Conservation (phyloP, 176 grass and related monocot species). For the Melocanna baccifera region DNA sequence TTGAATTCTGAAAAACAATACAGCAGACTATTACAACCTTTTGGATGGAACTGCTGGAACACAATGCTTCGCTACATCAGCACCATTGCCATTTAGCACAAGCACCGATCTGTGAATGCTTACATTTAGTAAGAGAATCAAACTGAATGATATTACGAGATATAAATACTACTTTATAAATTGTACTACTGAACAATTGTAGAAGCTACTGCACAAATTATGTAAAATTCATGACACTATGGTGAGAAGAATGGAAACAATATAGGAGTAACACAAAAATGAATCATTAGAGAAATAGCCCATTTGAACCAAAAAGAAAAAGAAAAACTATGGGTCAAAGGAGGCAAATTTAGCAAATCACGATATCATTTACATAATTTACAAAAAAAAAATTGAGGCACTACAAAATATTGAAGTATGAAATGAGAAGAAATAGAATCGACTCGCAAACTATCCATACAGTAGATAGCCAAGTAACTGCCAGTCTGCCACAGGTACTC, state of each 20-base stretch:
- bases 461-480: slow-evolving; percentile 1
- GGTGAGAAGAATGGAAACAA: neutral
- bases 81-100: slow-evolving; percentile 78
- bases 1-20: slow-evolving; percentile 8
- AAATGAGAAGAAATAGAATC: slow-evolving; percentile 2
- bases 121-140: slow-evolving; percentile 28
- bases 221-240: neutral
- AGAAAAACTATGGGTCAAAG: neutral
- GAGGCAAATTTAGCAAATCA: neutral
- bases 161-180: neutral
- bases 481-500: neutral
- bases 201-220: neutral
- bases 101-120: slow-evolving; percentile 65
- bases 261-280: neutral
- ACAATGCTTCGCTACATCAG: slow-evolving; percentile 87
- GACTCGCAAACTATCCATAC: neutral
- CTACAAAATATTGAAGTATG: neutral
- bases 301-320: neutral
- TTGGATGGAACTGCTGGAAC: slow-evolving; percentile 71
- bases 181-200: neutral
- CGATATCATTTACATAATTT: neutral
- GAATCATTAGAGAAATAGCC: slow-evolving; percentile 9
- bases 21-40: slow-evolving; percentile 45
- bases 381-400: slow-evolving; percentile 19
- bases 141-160: neutral